Base-by-base conservation (phyloP, 305 asterid genomes). In the Fraxinus baroniana region DNA sequence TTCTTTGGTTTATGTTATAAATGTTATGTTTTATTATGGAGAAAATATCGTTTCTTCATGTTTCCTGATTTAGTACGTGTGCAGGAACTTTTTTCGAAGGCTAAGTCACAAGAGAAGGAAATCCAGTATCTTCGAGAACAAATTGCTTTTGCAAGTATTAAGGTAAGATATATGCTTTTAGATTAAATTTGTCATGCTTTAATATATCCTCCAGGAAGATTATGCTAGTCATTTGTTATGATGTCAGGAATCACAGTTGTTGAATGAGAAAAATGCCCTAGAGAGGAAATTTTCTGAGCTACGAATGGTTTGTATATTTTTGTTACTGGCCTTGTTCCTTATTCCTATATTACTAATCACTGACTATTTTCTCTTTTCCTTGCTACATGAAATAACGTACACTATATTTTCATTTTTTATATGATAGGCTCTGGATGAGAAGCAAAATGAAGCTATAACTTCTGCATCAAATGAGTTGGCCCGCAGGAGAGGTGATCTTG, bases 401-500 rank as follows among this genome's bases (percentile, higher is more conserved):
- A 76, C 55, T 80, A 52, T 71, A 72, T 74, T 22, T 80, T 28
- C 3, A 17, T 15, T 78, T 79, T 83, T 82, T 77, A 80, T 70
- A 81, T 83, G 85, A 60, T 84, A 96, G 99, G 99, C 98, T 78
- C 85, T 96, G 74, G 99, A 96, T 89, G 98, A 94, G 86, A 94
- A 93, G 89, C 98, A 96, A 86, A 92, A 83, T 82, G 98, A 96
- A 89, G 94, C 94, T 81, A 89, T 96, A 86, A 87, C 85, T 79
- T 89, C 98, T 79, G 96, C 97, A 24, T 91, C 99, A 71, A 92
- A 91, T 74, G 98, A 94, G 87, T 88, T 96, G 91, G 93, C 91
- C 78, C 87, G 87, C 74, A 93, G 99, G 91, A 96, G 94, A 89
- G 95, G 94, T 35, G 97, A 93, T 78, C 98, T 96, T 84, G 98